These are phyloP conservation scores for Paramarasmius palmivorus DNA, from an alignment of 1,284 basidiomycete genomes.

Conservation along the genomic window DNA sequence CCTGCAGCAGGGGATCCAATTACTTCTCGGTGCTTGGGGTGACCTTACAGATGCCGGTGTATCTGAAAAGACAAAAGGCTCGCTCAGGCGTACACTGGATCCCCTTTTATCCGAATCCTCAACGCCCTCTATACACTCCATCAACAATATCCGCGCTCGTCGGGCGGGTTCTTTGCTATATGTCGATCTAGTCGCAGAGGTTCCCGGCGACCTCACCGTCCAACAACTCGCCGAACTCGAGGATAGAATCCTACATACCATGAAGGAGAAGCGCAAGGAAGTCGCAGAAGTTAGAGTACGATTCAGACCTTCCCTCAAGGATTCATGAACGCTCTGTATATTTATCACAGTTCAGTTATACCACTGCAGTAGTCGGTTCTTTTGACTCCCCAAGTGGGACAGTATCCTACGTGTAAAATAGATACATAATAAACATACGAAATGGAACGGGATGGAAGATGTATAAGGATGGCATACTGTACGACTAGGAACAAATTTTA, in stretches of 20 bases:
- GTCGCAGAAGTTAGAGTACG: slow-evolving; percentile 80
- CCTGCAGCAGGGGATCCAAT: slow-evolving; percentile 76
- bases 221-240: slow-evolving; percentile 62
- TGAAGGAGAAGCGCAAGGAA: slow-evolving; percentile 68
- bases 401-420: too few species aligned
- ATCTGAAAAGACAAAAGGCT: slow-evolving; percentile 52
- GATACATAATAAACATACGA: too few species aligned
- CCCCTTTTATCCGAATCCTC: slow-evolving; percentile 45
- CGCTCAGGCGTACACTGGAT: slow-evolving; percentile 53
- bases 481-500: too few species aligned
- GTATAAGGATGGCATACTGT: too few species aligned
- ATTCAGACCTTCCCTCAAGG: slow-evolving; percentile 46
- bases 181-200: slow-evolving; percentile 74
- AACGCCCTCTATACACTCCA: slow-evolving; percentile 42
- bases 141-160: slow-evolving; percentile 73
- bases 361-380: too few species aligned
- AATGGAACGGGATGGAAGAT: too few species aligned
- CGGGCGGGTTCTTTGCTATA: slow-evolving; percentile 76
- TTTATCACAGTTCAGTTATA: too few species aligned
- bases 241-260: slow-evolving; percentile 55
- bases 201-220: slow-evolving; percentile 63
- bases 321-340: too few species aligned
- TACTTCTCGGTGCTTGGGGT: slow-evolving; percentile 74
- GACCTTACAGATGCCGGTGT: slow-evolving; percentile 89
- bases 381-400: too few species aligned